These are phyloP conservation scores for Wickerhamiella sergipiensis DNA, from an alignment of 805 yeast species.

Conservation along the genomic window DNA sequence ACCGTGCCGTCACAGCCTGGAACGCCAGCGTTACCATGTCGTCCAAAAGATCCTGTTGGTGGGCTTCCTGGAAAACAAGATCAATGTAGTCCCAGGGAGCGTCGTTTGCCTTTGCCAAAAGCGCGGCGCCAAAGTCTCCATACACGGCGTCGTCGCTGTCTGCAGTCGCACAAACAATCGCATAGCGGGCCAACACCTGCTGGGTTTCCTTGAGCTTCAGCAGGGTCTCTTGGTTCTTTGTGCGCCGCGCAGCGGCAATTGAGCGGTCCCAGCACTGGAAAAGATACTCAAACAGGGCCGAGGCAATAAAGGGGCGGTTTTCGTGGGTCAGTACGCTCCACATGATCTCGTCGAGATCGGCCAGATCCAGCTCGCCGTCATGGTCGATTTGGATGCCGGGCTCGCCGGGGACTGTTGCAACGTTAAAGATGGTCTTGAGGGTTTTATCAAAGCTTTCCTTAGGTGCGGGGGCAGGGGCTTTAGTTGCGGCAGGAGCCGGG, in stretches of 20 bases:
- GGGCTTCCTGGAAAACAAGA: background rate
- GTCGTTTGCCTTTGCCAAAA: background rate
- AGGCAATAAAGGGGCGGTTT: background rate
- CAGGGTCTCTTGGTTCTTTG: background rate
- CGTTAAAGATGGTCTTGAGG: background rate
- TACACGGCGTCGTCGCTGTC: conserved; percentile 11
- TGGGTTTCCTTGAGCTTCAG: conserved; percentile 4
- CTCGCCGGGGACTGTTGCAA: background rate
- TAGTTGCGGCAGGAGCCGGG: no score
- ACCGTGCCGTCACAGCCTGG: background rate
- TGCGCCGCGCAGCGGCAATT: conserved; percentile 3
- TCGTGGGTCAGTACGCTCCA: background rate
- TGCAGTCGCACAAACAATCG: conserved; percentile 13
- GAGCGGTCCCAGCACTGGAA: conserved; percentile 8
- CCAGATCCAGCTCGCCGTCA: background rate
- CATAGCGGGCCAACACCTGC: conserved; percentile 7
- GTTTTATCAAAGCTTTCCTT: background rate
- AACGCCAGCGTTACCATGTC: background rate
- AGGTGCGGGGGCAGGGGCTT: no score
- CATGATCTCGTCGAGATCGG: background rate
- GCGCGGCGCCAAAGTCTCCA: conserved; percentile 3
- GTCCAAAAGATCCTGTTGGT: background rate
- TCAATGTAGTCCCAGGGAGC: conserved; percentile 1
- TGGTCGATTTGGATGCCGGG: background rate
- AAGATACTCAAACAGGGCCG: conserved; percentile 5